A percentile compares a stretch with the other conserved stretches of the same genome.
Evolutionary conservation across 805 yeast species (phyloP).

Genomic region (Teunomyces cretensis): DNA sequence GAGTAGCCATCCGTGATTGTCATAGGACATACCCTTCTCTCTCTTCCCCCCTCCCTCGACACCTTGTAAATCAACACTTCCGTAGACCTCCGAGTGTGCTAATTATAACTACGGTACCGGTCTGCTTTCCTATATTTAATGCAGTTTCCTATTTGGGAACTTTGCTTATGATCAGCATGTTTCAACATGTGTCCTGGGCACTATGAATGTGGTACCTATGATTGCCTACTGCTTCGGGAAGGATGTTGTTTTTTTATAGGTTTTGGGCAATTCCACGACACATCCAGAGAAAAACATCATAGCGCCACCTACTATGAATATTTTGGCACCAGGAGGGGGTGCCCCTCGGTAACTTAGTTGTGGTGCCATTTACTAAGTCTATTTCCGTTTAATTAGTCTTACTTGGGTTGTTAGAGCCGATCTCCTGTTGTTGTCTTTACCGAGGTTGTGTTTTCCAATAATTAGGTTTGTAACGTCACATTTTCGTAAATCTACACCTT

Average conservation of each 20-base stretch:
- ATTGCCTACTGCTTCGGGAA: constrained; percentile 1
- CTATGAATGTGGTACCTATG: not conserved
- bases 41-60: too few relatives aligned
- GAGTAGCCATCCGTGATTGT: too few relatives aligned
- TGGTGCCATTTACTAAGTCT: too few relatives aligned
- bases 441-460: not conserved
- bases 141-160: not conserved
- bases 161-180: not conserved
- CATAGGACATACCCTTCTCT: too few relatives aligned
- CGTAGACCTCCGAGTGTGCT: too few relatives aligned
- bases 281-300: not conserved
- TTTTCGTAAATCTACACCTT: not conserved
- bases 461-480: not conserved
- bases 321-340: too few relatives aligned
- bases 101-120: too few relatives aligned
- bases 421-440: not conserved
- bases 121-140: too few relatives aligned
- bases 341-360: too few relatives aligned
- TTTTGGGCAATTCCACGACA: not conserved
- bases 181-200: not conserved
- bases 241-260: not conserved
- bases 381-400: too few relatives aligned
- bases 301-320: not conserved
- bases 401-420: not conserved
- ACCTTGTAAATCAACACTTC: not conserved